Conservation (phyloP, 2,329 filamentous ascomycete species). For the Xylaria sp. region DNA sequence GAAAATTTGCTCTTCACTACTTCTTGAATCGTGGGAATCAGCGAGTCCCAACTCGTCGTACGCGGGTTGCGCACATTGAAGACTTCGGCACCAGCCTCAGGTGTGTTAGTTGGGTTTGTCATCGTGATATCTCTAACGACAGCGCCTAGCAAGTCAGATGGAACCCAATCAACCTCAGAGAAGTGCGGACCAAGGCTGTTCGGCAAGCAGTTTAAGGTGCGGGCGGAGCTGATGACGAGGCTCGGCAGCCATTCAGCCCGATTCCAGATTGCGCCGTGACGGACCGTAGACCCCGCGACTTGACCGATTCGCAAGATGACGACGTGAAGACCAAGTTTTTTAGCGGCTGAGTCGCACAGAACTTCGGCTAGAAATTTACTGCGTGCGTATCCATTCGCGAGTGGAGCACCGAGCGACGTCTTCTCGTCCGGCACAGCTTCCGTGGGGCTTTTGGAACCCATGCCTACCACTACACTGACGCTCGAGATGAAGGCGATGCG, state of each 20-base stretch:
- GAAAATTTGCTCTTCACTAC: no score
- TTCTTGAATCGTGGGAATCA: no score
- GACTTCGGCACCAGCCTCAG: no score
- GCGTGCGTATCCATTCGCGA: conserved; percentile 21
- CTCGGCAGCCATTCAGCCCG: conserved; percentile 30
- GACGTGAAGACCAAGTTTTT: background rate
- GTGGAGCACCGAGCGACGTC: background rate
- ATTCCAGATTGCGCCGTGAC: conserved; percentile 27
- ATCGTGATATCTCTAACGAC: conserved; percentile 1
- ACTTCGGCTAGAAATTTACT: conserved; percentile 30
- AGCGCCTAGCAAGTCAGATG: conserved; percentile 25
- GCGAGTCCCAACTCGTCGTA: no score
- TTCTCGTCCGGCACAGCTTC: conserved; percentile 20
- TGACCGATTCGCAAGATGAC: conserved; percentile 24
- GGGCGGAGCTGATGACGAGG: conserved; percentile 27
- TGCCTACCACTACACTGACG: conserved; percentile 19
- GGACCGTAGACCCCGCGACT: conserved; percentile 23
- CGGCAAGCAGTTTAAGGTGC: conserved; percentile 17
- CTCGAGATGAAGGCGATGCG: conserved; percentile 27
- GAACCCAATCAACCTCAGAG: conserved; percentile 32
- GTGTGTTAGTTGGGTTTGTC: no score
- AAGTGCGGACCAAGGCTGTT: conserved; percentile 26
- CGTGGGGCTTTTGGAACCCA: background rate
- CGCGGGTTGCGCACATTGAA: no score
- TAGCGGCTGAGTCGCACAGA: conserved; percentile 23